phyloP scores from a whole-genome alignment of 1,139 yeast species.

The Nakaseomyces nivariensis region DNA sequence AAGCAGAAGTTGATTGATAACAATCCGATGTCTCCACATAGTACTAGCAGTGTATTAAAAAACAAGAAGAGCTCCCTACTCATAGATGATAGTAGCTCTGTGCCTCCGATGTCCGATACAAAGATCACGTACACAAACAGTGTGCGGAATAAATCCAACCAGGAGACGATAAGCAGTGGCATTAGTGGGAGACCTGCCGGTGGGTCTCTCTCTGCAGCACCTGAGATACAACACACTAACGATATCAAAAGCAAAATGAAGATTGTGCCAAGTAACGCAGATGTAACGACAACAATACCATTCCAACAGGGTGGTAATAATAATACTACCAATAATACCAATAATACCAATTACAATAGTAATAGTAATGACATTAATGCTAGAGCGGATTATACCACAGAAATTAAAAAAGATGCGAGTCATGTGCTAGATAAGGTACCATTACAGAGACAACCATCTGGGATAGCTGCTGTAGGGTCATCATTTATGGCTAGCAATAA shows the following conservation, averaged over 20 bases:
- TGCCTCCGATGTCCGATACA: not conserved
- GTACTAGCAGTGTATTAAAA: slow-evolving; percentile 15
- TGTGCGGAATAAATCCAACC: not conserved
- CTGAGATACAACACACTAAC: not conserved
- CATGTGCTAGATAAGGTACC: slow-evolving; percentile 1
- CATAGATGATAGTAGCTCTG: not conserved
- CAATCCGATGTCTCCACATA: slow-evolving; percentile 25
- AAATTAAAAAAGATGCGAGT: not conserved
- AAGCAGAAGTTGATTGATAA: slow-evolving; percentile 15
- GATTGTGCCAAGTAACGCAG: not conserved
- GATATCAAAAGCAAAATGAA: not conserved
- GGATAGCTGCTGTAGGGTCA: not conserved
- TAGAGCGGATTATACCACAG: not conserved
- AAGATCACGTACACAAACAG: not conserved
- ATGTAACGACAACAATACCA: not conserved
- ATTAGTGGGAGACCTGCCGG: not conserved
- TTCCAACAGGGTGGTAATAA: not conserved
- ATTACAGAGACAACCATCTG: not conserved
- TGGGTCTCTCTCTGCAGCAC: not conserved
- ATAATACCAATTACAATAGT: not conserved
- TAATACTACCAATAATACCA: no score
- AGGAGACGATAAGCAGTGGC: not conserved
- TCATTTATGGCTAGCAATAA: not conserved
- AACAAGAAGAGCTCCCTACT: slow-evolving; percentile 24
- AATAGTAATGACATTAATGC: not conserved